These are phyloP conservation scores for Noccaea caerulescens DNA, from an alignment of 345 rosid genomes.

Conservation along the genomic window DNA sequence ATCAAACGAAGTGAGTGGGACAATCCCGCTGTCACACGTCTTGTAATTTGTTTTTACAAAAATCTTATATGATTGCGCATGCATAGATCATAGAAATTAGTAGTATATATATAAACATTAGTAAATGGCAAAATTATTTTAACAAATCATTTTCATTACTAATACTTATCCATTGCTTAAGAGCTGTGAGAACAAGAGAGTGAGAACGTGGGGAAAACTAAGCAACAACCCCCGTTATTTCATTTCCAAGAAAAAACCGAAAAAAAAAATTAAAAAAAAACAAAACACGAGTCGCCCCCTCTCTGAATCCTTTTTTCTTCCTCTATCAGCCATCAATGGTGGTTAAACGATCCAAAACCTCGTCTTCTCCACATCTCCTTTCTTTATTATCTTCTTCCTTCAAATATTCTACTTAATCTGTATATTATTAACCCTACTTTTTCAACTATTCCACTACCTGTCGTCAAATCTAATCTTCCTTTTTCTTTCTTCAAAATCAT, in stretches of 20 bases:
- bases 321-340: conserved; percentile 26
- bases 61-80: neutral
- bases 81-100: neutral
- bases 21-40: too few species aligned
- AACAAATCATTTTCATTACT: neutral
- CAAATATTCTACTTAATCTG: conserved; percentile 15
- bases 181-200: conserved; percentile 25
- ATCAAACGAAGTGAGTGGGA: too few species aligned
- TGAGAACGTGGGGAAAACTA: neutral
- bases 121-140: neutral
- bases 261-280: neutral
- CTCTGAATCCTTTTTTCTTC: conserved; percentile 15
- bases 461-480: conserved; percentile 15
- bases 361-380: conserved; percentile 31
- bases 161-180: conserved; percentile 16
- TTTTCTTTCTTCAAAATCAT: neutral
- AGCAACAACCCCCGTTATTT: conserved; percentile 3
- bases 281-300: neutral
- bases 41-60: too few species aligned
- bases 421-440: conserved; percentile 20
- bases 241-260: neutral
- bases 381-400: conserved; percentile 10
- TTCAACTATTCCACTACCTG: conserved; percentile 30
- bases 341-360: conserved; percentile 46
- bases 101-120: neutral